Evolutionary conservation across 2,329 filamentous ascomycete species (phyloP), one percentile per base, ranked within the genome.

Genomic region (Venturia effusa): DNA sequence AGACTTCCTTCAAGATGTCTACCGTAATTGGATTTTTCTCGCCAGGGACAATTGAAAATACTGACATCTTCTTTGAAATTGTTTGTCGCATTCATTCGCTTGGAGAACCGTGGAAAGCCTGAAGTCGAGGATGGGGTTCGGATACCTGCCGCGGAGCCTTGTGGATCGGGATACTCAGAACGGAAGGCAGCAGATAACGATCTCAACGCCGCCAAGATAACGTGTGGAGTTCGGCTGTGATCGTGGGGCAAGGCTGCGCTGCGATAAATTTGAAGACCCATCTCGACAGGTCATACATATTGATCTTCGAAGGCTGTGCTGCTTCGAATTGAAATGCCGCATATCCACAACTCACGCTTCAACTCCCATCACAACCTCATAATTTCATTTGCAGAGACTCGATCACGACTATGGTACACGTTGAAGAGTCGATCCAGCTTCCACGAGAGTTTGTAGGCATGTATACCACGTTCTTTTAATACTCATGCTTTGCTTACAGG

Each of bases 381-480:
- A 24, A 11, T 48, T 13, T 48, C 24, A 48, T 24, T 24, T 48
- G n/a, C n/a, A 39, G 24, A 27, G 41, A 45, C 27, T 30, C 19
- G 4, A 39, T 62, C n/a, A n/a, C 40, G 11, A 59, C 6, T 10
- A 71, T 70, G 68, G 66, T 71, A 34, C 71, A 75, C 55, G 68
- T 72, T 27, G 71, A 75, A 66, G 69, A 73, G 51, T 67, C 70
- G 39, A 66, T 74, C 45, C 73, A 75, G 64, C 65, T 75, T n/a
- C 73, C 74, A 1, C 70, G 74, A 51, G 73, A 76, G 66, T 75
- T 76, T 61, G 71, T 73, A 70, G 72, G 70, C 34, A 34, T 57
- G 15, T 3, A 34, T 34, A 17, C 22, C 2, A 15, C 15, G 11
- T n/a, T 32, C 27, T 45, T 34, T 4, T 7, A 22, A 3, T 6